Evolutionary conservation across 1,284 basidiomycete species (phyloP).

Genomic region (Polyporus tsugae): DNA sequence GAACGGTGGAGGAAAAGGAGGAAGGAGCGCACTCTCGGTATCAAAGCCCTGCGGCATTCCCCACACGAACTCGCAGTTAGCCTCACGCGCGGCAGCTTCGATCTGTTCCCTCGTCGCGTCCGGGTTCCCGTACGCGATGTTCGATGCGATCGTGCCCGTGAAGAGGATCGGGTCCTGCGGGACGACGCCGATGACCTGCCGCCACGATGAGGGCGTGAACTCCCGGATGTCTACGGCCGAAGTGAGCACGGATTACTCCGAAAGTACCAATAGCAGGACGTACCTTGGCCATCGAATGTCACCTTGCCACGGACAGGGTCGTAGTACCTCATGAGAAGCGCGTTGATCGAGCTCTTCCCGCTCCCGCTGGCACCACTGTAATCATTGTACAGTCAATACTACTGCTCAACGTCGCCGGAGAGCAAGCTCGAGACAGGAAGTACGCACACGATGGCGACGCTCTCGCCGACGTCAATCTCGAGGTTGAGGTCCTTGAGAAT

Average conservation of each 20-base stretch:
- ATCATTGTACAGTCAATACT: conserved; percentile 7
- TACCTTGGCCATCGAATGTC: conserved; percentile 88
- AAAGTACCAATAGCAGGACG: neutral
- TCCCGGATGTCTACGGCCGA: conserved; percentile 75
- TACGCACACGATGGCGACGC: conserved; percentile 90
- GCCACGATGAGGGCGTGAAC: conserved; percentile 88
- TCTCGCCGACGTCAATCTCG: conserved; percentile 82
- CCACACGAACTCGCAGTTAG: conserved; percentile 97
- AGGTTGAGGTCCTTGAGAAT: conserved; percentile 85
- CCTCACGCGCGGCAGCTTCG: conserved; percentile 86
- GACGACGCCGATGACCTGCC: conserved; percentile 87
- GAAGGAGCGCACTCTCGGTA: conserved; percentile 64
- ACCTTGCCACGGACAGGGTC: conserved; percentile 87
- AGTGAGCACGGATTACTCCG: neutral
- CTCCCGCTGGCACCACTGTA: conserved; percentile 87
- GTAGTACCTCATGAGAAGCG: conserved; percentile 91
- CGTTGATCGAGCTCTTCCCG: conserved; percentile 93
- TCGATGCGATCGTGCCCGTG: conserved; percentile 90
- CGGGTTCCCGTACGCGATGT: conserved; percentile 90
- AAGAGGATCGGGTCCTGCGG: conserved; percentile 86
- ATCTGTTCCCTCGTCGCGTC: conserved; percentile 83
- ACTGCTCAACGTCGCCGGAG: conserved; percentile 13
- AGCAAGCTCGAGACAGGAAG: neutral
- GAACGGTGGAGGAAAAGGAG: conserved; percentile 43
- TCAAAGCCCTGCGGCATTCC: conserved; percentile 88